Evolutionary conservation across 1,284 basidiomycete species (phyloP).

Genomic region (Chondrostereum purpureum): DNA sequence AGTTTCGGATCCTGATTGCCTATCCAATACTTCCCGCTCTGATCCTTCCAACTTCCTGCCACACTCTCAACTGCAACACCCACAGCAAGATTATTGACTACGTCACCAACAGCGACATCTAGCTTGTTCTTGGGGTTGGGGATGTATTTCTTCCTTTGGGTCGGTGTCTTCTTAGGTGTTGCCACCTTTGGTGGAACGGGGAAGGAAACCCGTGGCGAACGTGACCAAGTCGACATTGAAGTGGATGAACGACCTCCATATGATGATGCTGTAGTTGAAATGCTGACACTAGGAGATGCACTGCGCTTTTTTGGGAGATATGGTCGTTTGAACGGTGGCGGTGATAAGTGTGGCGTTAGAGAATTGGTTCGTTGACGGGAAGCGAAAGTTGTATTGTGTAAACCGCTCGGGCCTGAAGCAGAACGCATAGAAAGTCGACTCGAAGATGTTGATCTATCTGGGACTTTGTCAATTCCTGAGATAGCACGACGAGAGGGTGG

Average conservation of each 20-base stretch:
- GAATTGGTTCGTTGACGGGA: constrained; percentile 76
- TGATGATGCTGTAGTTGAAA: constrained; percentile 49
- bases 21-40: constrained; percentile 94
- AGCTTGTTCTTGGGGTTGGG: constrained; percentile 84
- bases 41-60: constrained; percentile 80
- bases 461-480: constrained; percentile 35
- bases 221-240: constrained; percentile 58
- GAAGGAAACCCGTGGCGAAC: constrained; percentile 52
- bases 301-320: constrained; percentile 31
- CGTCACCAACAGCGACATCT: constrained; percentile 86
- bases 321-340: constrained; percentile 33
- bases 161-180: constrained; percentile 38
- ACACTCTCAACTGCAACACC: constrained; percentile 81
- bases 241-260: constrained; percentile 35
- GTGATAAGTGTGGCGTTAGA: constrained; percentile 30
- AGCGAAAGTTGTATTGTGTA: constrained; percentile 64
- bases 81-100: constrained; percentile 84
- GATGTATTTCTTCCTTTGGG: constrained; percentile 64
- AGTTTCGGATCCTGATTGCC: constrained; percentile 82
- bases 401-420: constrained; percentile 43
- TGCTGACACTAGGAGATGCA: constrained; percentile 52
- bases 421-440: constrained; percentile 50
- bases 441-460: constrained; percentile 24
- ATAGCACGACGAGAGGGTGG: constrained; percentile 38
- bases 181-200: constrained; percentile 30